Base-by-base conservation (phyloP, 2,329 filamentous ascomycete species). In the Sarocladium brachiariae region DNA sequence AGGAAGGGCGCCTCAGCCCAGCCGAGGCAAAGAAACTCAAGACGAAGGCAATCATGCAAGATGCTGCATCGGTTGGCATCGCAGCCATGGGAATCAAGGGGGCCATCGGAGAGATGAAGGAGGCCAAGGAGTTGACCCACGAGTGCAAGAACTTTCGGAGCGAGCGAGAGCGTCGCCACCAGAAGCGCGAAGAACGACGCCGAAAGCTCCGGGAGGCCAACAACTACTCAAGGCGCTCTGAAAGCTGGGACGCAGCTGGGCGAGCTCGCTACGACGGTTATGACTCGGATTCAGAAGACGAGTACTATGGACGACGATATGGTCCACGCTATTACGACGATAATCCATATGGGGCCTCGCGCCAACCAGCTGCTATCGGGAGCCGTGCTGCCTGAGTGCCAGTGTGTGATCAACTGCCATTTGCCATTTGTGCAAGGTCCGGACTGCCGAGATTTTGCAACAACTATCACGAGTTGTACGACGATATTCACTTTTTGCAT, bases 51-150 rank as follows among this genome's bases (percentile, higher is more conserved):
- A 62, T 81, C 9, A 61, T 81, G 55, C 75, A 80, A 63, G 78
- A 82, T 57, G 76, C 75, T 1, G 77, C 78, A n/a, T 77, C 77
- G 3, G 69, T 81, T 5, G 78, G 78, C 51, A 75, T 81, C 48
- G 78, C 78, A 1, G 77, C 76, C 11, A 58, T 82, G 58, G 76
- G 78, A 41, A 74, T 82, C 64, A 78, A 79, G 61, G 74, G 77
- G 30, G 77, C 77, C 57, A 56, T 81, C 38, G 71, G 68, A 14
- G 77, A 80, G 61, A 65, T 81, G 61, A 79, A 81, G 63, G 74
- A 80, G 55, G 78, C 70, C 52, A 73, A 71, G 51, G 72, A 80
- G 54, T 59, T 74, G 63, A 62, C 63, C 37, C 68, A 76, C 41
- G 74, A 77, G 60, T 66, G 73, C 59, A 69, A 63, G 50, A 66